These are phyloP conservation scores for Iris macrosiphon DNA, from an alignment of 106 monocot species.

Conservation along the genomic window DNA sequence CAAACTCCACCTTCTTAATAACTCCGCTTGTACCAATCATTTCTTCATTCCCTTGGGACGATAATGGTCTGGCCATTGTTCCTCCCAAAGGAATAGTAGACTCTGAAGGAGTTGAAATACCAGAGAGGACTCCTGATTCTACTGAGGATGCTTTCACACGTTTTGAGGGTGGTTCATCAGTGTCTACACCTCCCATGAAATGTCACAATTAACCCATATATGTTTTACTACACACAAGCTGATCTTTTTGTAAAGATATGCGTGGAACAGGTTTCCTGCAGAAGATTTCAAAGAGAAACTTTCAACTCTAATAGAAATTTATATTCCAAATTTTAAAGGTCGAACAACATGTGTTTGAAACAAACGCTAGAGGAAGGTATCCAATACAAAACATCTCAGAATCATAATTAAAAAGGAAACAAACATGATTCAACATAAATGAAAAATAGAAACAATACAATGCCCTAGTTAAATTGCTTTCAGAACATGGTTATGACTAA, in stretches of 20 bases:
- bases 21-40: slow-evolving; percentile 44
- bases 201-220: slow-evolving; percentile 50
- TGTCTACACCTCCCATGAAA: slow-evolving; percentile 63
- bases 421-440: too few species aligned
- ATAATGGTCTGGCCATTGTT: slow-evolving; percentile 35
- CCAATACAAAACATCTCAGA: too few species aligned
- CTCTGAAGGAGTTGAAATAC: slow-evolving; percentile 19
- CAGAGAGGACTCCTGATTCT: slow-evolving; percentile 16
- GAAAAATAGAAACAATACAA: too few species aligned
- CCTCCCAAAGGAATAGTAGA: slow-evolving; percentile 30
- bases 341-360: too few species aligned
- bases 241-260: neutral
- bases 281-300: too few species aligned
- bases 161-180: slow-evolving; percentile 56
- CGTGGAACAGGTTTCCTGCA: neutral
- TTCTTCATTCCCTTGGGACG: slow-evolving; percentile 37
- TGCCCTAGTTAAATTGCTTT: too few species aligned
- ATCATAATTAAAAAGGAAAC: too few species aligned
- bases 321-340: too few species aligned
- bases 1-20: slow-evolving; percentile 55
- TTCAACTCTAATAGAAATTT: too few species aligned
- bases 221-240: slow-evolving; percentile 5
- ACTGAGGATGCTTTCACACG: slow-evolving; percentile 35
- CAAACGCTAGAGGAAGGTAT: too few species aligned
- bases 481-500: too few species aligned